These are phyloP conservation scores for Russula dissimulans DNA, from an alignment of 768 basidiomycete genomes.

Conservation along the genomic window DNA sequence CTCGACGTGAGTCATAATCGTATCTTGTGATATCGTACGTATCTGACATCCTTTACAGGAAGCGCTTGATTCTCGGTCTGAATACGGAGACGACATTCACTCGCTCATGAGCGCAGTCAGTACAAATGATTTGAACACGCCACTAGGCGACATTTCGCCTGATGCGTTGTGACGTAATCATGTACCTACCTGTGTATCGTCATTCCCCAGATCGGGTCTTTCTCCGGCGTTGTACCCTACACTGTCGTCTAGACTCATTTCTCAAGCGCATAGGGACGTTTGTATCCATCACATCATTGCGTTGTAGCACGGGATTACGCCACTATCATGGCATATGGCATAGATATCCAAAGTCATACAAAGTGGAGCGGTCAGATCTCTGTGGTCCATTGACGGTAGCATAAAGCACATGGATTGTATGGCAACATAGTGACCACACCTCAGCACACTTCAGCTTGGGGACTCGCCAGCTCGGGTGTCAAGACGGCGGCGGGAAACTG, in stretches of 20 bases:
- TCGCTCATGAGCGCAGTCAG: conserved; percentile 57
- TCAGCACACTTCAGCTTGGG: too few relatives aligned
- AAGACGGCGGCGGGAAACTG: too few relatives aligned
- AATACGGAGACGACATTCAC: conserved; percentile 61
- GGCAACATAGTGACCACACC: too few relatives aligned
- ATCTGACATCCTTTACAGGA: conserved; percentile 38
- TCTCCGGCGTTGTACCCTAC: not conserved
- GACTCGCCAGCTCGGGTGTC: too few relatives aligned
- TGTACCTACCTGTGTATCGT: too few relatives aligned
- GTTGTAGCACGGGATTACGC: not conserved
- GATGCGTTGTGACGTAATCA: conserved; percentile 44
- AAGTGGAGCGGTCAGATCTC: not conserved
- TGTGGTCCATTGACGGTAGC: too few relatives aligned
- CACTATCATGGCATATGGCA: not conserved
- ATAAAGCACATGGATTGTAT: too few relatives aligned
- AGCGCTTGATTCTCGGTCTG: conserved; percentile 62
- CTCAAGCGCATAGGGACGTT: not conserved
- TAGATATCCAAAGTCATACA: not conserved
- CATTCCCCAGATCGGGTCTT: not conserved
- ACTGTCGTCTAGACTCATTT: not conserved
- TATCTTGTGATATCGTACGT: conserved; percentile 1
- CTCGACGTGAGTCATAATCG: conserved; percentile 66
- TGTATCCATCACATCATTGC: not conserved
- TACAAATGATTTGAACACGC: conserved; percentile 41
- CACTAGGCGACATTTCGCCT: conserved; percentile 59